Base-by-base conservation (phyloP, 1,139 yeast species). In the Suhomyces maxii region DNA sequence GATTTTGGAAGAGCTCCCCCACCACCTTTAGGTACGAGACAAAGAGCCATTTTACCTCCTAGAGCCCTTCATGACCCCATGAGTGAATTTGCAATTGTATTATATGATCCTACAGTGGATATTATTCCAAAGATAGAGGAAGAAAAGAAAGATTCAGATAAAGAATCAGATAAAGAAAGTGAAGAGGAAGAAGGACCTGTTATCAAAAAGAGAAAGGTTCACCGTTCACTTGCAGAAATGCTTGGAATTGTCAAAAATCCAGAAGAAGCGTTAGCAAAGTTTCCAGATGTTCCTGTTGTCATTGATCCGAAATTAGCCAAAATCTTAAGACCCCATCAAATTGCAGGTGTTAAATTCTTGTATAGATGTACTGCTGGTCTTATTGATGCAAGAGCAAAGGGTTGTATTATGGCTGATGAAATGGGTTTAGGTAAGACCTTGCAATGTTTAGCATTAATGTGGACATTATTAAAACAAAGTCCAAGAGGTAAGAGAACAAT, bases 401-500 rank as follows among this genome's bases (percentile, higher is more conserved):
- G 99, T 1, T 93, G 99, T 63, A 95, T 93, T 45, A 93, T 93
- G 99, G 99, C 99, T 0, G 99, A 93, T 70, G 99, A 90, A 68
- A 93, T 93, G 99, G 99, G 99, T 2, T 75, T 93, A 39, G 99
- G 99, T 26, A 93, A 93, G 63, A 93, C 99, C 0, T 73, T 93
- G 37, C 99, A 93, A 65, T 95, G 99, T 64, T 78, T 93, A 39
- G 78, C 98, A 0, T 73, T 93, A 37, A 79, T 93, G 89, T 93
- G 99, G 99, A 93, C 99, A 0, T 66, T 93, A 44, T 73, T 93
- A 39, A 82, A 80, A 53, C 99, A 93, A 63, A 86, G 96, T 13
- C 98, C 99, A 0, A 80, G 93, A 46, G 97, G 97, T 2, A 82
- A 76, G 51, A 81, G 84, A 42, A 84, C 96, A 1, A 93, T 95